A percentile compares a stretch with the other conserved stretches of the same genome.
phyloP scores from a whole-genome alignment of 2,329 filamentous ascomycete genomes.

The Ascochyta fabae region DNA sequence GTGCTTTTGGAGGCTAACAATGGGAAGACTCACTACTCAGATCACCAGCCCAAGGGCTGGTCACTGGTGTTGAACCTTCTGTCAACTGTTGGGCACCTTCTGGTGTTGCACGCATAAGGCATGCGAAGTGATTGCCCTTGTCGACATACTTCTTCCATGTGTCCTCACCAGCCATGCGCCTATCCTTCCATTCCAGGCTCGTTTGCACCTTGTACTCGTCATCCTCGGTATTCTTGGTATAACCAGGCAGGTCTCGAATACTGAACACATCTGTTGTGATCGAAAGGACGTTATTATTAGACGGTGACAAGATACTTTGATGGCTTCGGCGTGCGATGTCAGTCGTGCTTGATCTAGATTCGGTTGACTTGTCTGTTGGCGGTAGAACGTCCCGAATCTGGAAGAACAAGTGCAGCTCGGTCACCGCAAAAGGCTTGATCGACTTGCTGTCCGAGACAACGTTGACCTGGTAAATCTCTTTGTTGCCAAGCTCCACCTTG shows the following conservation, averaged over 20 bases:
- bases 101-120: slow-evolving; percentile 6
- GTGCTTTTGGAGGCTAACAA: background rate
- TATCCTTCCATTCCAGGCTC: background rate
- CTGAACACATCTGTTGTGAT: background rate
- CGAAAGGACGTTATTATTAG: background rate
- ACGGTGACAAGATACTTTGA: background rate
- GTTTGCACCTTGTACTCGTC: background rate
- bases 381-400: slow-evolving; percentile 21
- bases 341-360: background rate
- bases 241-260: background rate
- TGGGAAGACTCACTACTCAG: background rate
- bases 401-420: slow-evolving; percentile 24
- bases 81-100: background rate
- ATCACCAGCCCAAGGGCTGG: background rate
- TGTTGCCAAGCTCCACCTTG: slow-evolving; percentile 28
- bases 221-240: background rate
- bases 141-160: slow-evolving; percentile 10
- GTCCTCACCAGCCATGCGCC: background rate
- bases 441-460: slow-evolving; percentile 13
- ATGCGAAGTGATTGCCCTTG: background rate
- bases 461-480: slow-evolving; percentile 21
- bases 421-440: background rate
- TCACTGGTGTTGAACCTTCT: background rate
- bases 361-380: background rate
- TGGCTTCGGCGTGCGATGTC: background rate